Evolutionary conservation across 768 basidiomycete genomes (phyloP), one percentile per base, ranked within the genome.

Genomic region (Rhizopogon vinicolor): DNA sequence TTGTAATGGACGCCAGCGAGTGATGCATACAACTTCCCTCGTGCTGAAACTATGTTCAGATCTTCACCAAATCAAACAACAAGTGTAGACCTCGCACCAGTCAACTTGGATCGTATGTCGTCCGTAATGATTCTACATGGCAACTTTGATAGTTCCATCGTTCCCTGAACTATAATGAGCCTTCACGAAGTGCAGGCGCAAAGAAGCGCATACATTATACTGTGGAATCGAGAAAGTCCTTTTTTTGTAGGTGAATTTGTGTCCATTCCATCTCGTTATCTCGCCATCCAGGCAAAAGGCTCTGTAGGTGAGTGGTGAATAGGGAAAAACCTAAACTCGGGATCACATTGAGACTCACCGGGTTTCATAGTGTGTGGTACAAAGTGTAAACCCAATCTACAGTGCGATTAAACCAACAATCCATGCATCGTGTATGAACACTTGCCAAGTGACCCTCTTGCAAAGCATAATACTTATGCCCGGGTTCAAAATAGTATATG

Each of bases 1-100:
- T 37, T 53, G 40, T 63, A 60, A 37, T 63, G 62, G 10, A 60
- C 37, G 18, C 62, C 62, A 31, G 59, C 31, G 7, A 53, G 51
- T 12, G 56, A 29, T 8, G 44, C 46, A 25, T 63, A 63, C 6
- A 44, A 44, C 13, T 28, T 35, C 13, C 62, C 62, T 18, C 62
- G 58, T 13, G 51, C 62, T 63, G 40, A 25, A 22, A 16, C 0
- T 1, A 37, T 58, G 10, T 19, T 42, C 22, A 42, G 44, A 35
- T 18, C 19, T 33, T 49, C 12, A 31, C 9, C 33, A 33, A 7
- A 33, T 10, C 6, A 41, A 14, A 28, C 25, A n/a, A 52, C 10
- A 22, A 29, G 12, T 3, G 29, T 51, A 16, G 14, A 25, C 31
- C 3, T 28, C 33, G 9, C 41, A 63, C 62, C 62, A 16, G 13